Percentiles rank a stretch among this genome's conserved stretches.
These are phyloP conservation scores for Stephanodiscus minutulus DNA, from an alignment of 108 stramenopile genomes.

Conservation along the genomic window DNA sequence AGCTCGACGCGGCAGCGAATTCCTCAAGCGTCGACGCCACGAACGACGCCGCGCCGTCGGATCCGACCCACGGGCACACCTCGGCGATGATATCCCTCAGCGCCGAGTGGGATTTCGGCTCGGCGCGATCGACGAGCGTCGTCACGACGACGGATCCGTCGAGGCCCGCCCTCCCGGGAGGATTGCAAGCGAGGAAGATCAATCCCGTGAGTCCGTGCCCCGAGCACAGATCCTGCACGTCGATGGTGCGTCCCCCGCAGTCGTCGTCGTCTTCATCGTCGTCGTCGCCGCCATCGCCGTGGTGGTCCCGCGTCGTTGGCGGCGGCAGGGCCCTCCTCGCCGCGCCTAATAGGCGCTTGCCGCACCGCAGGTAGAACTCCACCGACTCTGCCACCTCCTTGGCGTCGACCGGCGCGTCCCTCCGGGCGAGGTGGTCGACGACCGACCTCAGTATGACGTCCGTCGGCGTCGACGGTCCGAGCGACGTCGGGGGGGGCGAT, in stretches of 20 bases:
- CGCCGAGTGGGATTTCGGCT: slow-evolving; percentile 51
- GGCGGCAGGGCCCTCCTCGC: slow-evolving; percentile 27
- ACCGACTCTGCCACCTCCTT: slow-evolving; percentile 59
- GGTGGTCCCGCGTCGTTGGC: not conserved
- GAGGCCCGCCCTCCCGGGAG: slow-evolving; percentile 22
- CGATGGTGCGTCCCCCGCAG: slow-evolving; percentile 13
- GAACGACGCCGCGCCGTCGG: slow-evolving; percentile 22
- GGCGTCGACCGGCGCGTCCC: slow-evolving; percentile 59
- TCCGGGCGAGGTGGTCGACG: slow-evolving; percentile 52
- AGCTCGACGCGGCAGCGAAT: slow-evolving; percentile 4
- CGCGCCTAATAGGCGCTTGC: slow-evolving; percentile 51
- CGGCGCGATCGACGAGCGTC: slow-evolving; percentile 42
- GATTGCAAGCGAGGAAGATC: slow-evolving; percentile 64
- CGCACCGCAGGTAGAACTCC: slow-evolving; percentile 56
- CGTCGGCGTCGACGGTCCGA: slow-evolving; percentile 38
- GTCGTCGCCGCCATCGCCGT: not conserved
- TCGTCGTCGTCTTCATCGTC: not conserved
- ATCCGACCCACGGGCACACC: slow-evolving; percentile 55
- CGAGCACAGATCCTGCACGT: slow-evolving; percentile 50
- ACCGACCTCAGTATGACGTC: slow-evolving; percentile 45
- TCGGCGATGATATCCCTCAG: slow-evolving; percentile 50
- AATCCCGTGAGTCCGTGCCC: slow-evolving; percentile 63
- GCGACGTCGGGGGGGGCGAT: not conserved
- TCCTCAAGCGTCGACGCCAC: slow-evolving; percentile 28
- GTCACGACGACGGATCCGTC: not conserved